Base-by-base conservation (phyloP, 2,329 filamentous ascomycete genomes). In the Epichloe aotearoae region DNA sequence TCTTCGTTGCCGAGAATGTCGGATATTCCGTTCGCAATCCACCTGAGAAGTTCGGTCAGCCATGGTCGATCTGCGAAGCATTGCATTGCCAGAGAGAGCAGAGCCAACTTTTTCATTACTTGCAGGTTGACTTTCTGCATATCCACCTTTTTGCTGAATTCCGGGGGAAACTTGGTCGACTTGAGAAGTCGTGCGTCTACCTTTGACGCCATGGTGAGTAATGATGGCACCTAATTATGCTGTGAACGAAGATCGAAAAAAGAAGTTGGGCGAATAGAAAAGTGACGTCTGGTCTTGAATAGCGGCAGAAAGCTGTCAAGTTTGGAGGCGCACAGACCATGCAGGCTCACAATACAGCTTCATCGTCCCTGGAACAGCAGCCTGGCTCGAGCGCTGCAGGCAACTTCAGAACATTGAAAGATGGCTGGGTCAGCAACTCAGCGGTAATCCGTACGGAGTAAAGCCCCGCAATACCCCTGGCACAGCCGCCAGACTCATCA, bases 121-220 rank as follows among this genome's bases (percentile, higher is more conserved):
- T 95, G 88, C 47, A 95, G 75, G 65, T 98, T 96, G 68, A 98
- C 89, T 73, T 97, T 97, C 59, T 83, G 81, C 80, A 94, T 95
- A 73, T 98, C 90, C 57, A 98, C 93, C 73, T 96, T 65, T 65
- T 87, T 83, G 64, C 80, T 91, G 71, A 97, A 98, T 64, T 96
- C 89, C 7, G 84, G 77, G 23, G 93, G 93, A 57, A 96, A 97
- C 64, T 94, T 96, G 51, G 90, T 97, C 67, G 84, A 83, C 75
- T 84, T 87, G 51, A 96, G 73, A 61, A 95, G 79, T 74, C 94
- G 95, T 57, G 86, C 84, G 68, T 96, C 91, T 55, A 93, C 88
- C 57, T 82, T 86, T 50, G 84, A 83, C 59, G 87, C 84, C 88
- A 93, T 93, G 57, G 56, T 72, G 61, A 58, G 52, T 54, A 43